Evolutionary conservation across 164 flowering plant species (phyloP), one percentile per base, ranked within the genome.

Genomic region (Stephania japonica): DNA sequence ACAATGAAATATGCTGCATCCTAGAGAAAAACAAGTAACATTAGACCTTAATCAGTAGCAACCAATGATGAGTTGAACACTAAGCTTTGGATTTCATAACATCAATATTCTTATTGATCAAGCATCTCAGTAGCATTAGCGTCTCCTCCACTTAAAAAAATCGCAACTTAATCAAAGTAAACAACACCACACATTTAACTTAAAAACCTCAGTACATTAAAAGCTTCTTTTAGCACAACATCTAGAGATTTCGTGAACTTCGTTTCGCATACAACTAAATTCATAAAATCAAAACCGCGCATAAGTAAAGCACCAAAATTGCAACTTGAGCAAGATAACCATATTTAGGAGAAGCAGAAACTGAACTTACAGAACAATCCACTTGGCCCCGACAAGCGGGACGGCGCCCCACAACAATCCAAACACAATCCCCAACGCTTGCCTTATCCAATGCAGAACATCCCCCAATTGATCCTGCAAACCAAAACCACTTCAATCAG

Each of bases 381-480:
- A 95, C 47, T 89, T 74, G 68, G 94, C 99, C 12, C 99, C 99
- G 53, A 90, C 90, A 67, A 93, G 74, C 56, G 99, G 99, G 70
- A 95, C 80, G 16, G 88, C 78, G n/a, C 99, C 99, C 88, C 92
- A 93, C 43, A 95, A n/a, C 64, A 91, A 80, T 42, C 99, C 99
- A 70, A 88, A 91, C 7, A 89, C 19, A 43, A 95, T 80, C 26
- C 82, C 98, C 65, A 93, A 81, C 42, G 76, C 85, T 82, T 95
- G 99, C 59, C 98, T 78, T 77, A 88, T 90, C 99, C 99, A 95
- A 80, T 95, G 99, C 78, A 95, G 81, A 7, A 85, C 97, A 82
- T 95, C 99, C 16, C 99, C 97, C 74, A 96, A 82, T 80, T 93
- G 98, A 87, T 96, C 99, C 99, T 95, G 83, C 70, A 56, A 62